Evolutionary conservation across 257 asterid species (phyloP), one percentile per base, ranked within the genome.

Genomic region (Scutellaria barbata): DNA sequence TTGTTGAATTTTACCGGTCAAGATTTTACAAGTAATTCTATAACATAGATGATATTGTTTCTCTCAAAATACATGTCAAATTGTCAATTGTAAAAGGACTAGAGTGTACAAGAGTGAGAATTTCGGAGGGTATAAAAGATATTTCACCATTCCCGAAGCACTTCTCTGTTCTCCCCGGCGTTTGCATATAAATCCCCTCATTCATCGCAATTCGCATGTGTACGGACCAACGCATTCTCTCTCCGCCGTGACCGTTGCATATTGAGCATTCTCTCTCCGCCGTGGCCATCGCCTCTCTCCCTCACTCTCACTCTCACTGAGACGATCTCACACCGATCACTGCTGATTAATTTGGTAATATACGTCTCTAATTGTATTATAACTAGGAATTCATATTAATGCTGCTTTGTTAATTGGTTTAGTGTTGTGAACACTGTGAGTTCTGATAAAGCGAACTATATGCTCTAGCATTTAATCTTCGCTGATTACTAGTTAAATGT

Each of bases 301-400:
- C 35, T 18, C 5, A 13, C 9, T 8, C 1, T 56, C 59, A 25
- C 65, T 7, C 37, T 18, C 11, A 18, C 55, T 16, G 59, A n/a
- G 40, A 55, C 11, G 22, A 7, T 47, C 42, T 30, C 42, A 18
- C 7, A 25, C 63, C 22, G 18, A 16, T 33, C 37, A 43, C 67
- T 22, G 74, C 64, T 42, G 68, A 39, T 76, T 47, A 7, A 8
- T 46, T 37, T 45, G 81, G 77, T 77, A 45, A 65, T 39, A 58
- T 71, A 35, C 25, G 17, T 13, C 39, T 50, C 48, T 12, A 72
- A 56, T 14, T 65, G 46, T 14, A 39, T 30, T 43, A 45, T 42
- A 22, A 17, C 42, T 11, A 14, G 47, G 53, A 37, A 16, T 74
- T 39, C 20, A 35, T 13, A 55, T 37, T 60, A 39, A 4, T 30